phyloP scores from a whole-genome alignment of 306 rosid genomes.

The Pachyrhizus erosus region DNA sequence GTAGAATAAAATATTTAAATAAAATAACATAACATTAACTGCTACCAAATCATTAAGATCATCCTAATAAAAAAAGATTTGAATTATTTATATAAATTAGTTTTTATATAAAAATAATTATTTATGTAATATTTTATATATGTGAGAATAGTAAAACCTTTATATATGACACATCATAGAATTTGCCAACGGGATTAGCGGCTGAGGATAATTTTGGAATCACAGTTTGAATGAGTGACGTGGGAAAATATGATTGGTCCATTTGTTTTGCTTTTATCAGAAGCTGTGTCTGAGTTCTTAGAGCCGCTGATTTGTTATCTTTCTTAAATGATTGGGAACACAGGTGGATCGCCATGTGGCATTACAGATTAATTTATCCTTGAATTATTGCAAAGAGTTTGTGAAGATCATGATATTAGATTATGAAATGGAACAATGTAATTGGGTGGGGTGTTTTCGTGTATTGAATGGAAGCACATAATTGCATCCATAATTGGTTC shows the following conservation, averaged over 20 bases:
- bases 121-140: too few relatives aligned
- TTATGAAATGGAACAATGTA: conserved; percentile 41
- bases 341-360: conserved; percentile 29
- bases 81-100: too few relatives aligned
- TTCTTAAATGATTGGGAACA: conserved; percentile 40
- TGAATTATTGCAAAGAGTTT: conserved; percentile 47
- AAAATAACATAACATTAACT: too few relatives aligned
- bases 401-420: conserved; percentile 33
- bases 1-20: too few relatives aligned
- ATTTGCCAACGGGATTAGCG: not conserved
- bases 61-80: too few relatives aligned
- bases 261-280: not conserved
- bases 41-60: too few relatives aligned
- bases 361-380: not conserved
- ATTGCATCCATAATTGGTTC: conserved; percentile 37
- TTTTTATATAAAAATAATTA: too few relatives aligned
- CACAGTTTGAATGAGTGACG: not conserved
- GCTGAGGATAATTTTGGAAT: not conserved
- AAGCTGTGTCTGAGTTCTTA: not conserved
- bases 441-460: conserved; percentile 38
- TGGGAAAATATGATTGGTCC: not conserved
- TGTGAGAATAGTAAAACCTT: too few relatives aligned
- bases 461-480: conserved; percentile 45
- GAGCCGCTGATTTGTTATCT: conserved; percentile 17
- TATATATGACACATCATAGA: too few relatives aligned